A percentile compares a stretch with the other conserved stretches of the same genome.
Conservation (phyloP, 805 yeast species). For the Candida adriatica region DNA sequence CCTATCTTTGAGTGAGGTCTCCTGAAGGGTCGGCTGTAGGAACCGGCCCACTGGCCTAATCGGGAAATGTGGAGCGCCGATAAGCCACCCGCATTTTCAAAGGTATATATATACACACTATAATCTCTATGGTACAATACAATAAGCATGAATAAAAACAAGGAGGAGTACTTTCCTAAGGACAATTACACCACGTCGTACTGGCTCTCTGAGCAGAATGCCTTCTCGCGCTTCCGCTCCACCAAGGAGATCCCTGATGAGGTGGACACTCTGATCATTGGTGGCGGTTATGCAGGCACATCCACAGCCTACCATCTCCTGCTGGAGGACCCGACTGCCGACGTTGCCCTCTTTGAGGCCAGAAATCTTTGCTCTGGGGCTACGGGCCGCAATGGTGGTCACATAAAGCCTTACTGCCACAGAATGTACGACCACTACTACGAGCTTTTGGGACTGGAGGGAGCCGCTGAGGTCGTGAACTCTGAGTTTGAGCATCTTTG, state of each 20-base stretch:
- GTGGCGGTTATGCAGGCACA: conserved; percentile 38
- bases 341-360: conserved; percentile 32
- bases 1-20: conserved; percentile 5
- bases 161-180: not conserved
- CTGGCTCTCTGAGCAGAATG: conserved; percentile 8
- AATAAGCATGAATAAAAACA: not conserved
- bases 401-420: conserved; percentile 30
- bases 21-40: too few species aligned
- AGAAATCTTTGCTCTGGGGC: conserved; percentile 34
- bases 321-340: conserved; percentile 18
- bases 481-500: conserved; percentile 30
- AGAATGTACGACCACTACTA: conserved; percentile 4
- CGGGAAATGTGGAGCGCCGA: too few species aligned
- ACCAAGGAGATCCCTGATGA: conserved; percentile 25
- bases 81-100: too few species aligned
- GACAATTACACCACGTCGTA: not conserved
- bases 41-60: too few species aligned
- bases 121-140: too few species aligned
- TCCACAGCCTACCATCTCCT: conserved; percentile 30
- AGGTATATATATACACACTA: too few species aligned
- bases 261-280: conserved; percentile 33
- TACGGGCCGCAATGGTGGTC: conserved; percentile 43
- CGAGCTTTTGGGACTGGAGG: conserved; percentile 3
- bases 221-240: conserved; percentile 6
- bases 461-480: conserved; percentile 28